Evolutionary conservation across 768 basidiomycete species (phyloP), one percentile per base, ranked within the genome.

Genomic region (Infundibulicybe gibba): DNA sequence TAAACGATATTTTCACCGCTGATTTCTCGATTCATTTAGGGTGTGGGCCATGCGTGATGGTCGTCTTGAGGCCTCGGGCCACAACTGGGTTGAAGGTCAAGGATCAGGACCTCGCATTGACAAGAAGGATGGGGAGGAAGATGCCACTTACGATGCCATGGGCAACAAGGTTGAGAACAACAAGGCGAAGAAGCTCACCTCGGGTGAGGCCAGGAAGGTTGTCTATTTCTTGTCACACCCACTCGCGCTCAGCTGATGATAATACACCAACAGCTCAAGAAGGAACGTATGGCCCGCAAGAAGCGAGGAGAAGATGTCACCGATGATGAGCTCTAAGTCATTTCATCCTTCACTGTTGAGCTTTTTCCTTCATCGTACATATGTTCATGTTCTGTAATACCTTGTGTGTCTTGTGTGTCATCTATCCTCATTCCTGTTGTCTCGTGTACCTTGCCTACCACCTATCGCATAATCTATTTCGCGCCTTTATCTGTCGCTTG

Each of bases 41-140:
- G 94, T 98, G 35, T 98, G 97, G 97, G 95, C 97, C 34, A 99
- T 98, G 97, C 85, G 89, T 43, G 92, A 98, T 65, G 97, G 97
- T 61, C 85, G 76, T 58, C 84, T 98, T 54, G 92, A 94, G 75
- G 93, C 95, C 5, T 97, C 94, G 38, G 94, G 94, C 52, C 93
- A 95, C 79, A 95, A 97, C 81, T 97, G 94, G 95, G 93, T 97
- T 61, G 97, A 98, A 71, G 97, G 97, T 41, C 97, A 99, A 69
- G 97, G 97, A 47, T 78, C 92, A 15, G 95, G 95, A 10, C 68
- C 93, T 38, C 85, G 94, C 49, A 98, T 99, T 59, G 97, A 97
- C 80, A 89, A 93, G 83, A 81, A 81, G 61, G 88, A 81, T 5
- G 94, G 86, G 42, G 91, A 91, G 56, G 94, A 97, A 52, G 91